phyloP scores from a whole-genome alignment of 306 rosid species.

The Datisca glomerata region DNA sequence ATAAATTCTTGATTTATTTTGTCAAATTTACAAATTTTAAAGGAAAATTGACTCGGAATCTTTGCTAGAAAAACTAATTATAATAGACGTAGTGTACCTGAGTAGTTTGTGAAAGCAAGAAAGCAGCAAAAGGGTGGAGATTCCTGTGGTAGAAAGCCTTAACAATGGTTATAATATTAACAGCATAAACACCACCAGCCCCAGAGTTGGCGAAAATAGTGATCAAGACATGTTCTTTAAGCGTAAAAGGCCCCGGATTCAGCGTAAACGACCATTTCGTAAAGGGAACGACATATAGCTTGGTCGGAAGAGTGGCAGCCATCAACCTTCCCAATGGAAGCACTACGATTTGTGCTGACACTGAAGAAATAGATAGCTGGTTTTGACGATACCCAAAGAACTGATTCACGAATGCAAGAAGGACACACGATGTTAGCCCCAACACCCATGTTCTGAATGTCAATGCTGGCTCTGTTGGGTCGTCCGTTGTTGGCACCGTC shows the following conservation, averaged over 20 bases:
- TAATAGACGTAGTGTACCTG: slow-evolving; percentile 14
- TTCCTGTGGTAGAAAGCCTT: slow-evolving; percentile 18
- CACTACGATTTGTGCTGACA: slow-evolving; percentile 22
- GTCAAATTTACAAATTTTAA: too few relatives aligned
- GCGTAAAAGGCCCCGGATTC: slow-evolving; percentile 33
- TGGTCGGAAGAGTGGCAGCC: slow-evolving; percentile 20
- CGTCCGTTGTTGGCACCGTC: slow-evolving; percentile 29
- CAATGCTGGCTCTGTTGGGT: slow-evolving; percentile 17
- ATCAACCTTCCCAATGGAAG: slow-evolving; percentile 26
- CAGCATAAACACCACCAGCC: slow-evolving; percentile 17
- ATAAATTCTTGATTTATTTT: neutral
- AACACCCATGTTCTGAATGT: slow-evolving; percentile 29
- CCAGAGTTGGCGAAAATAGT: slow-evolving; percentile 31
- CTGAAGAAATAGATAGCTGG: slow-evolving; percentile 11
- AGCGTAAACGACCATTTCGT: slow-evolving; percentile 16
- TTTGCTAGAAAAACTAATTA: too few relatives aligned
- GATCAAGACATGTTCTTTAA: slow-evolving; percentile 31
- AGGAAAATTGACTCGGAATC: too few relatives aligned
- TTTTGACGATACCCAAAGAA: slow-evolving; percentile 24
- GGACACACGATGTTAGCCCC: slow-evolving; percentile 12
- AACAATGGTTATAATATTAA: slow-evolving; percentile 17
- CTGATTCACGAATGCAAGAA: slow-evolving; percentile 20
- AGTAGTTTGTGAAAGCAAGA: slow-evolving; percentile 20
- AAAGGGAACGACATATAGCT: slow-evolving; percentile 1
- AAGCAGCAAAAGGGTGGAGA: slow-evolving; percentile 16